phyloP scores from a whole-genome alignment of 108 stramenopile genomes.

The Nitzschia putrida region DNA sequence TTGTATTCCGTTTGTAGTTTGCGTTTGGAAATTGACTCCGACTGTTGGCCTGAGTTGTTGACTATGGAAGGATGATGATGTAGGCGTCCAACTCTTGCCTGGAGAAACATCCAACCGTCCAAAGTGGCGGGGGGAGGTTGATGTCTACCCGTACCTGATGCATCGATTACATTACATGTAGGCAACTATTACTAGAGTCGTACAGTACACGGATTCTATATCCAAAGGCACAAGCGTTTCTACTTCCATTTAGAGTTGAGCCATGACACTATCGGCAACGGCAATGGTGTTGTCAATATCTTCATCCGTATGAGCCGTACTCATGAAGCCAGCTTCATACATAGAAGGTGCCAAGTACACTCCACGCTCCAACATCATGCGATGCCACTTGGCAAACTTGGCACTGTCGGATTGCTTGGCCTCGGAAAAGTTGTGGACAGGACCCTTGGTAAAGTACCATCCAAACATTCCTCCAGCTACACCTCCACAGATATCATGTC shows the following conservation, averaged over 20 bases:
- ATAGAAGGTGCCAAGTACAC: conserved; percentile 96
- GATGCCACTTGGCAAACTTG: conserved; percentile 98
- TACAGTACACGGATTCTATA: no score
- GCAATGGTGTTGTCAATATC: conserved; percentile 96
- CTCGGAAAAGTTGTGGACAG: conserved; percentile 91
- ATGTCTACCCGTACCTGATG: no score
- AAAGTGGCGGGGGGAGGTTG: no score
- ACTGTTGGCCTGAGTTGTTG: no score
- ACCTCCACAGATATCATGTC: conserved; percentile 89
- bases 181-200: no score
- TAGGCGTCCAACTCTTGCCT: no score
- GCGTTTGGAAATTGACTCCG: no score
- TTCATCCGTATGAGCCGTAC: conserved; percentile 93
- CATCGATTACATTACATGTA: no score
- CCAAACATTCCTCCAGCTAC: conserved; percentile 97
- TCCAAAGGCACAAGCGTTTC: background rate
- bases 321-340: conserved; percentile 99
- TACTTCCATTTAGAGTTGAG: conserved; percentile 41
- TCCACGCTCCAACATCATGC: conserved; percentile 96
- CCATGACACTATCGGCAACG: conserved; percentile 94
- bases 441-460: conserved; percentile 95
- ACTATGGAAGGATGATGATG: no score
- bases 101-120: no score
- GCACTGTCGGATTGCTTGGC: conserved; percentile 89
- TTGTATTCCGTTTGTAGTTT: no score